Evolutionary conservation across 2,329 filamentous ascomycete genomes (phyloP).

Genomic region (Aureobasidium musti): DNA sequence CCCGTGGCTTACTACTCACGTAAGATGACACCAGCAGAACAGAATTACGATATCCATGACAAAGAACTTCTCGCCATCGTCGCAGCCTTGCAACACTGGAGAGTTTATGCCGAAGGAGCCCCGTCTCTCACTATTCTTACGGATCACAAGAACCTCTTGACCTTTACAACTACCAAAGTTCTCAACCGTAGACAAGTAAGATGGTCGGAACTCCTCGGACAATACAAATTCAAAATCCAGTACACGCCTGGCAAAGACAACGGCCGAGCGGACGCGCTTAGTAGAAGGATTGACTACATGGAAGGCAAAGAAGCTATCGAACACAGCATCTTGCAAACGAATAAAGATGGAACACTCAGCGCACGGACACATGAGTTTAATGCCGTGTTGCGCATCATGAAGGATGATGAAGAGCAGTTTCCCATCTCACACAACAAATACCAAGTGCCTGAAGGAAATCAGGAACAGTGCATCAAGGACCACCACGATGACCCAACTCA

Average conservation of each 20-base stretch:
- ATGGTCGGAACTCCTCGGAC: conserved; percentile 29
- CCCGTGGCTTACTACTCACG: conserved; percentile 32
- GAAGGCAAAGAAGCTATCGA: conserved; percentile 18
- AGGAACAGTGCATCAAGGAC: conserved; percentile 16
- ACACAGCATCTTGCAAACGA: neutral
- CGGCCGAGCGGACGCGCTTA: too few species aligned
- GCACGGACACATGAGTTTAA: conserved; percentile 24
- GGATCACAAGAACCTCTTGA: conserved; percentile 32
- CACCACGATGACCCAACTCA: conserved; percentile 10
- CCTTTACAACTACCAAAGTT: conserved; percentile 32
- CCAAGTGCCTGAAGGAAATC: conserved; percentile 12
- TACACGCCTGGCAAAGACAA: neutral
- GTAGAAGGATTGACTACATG: conserved; percentile 12
- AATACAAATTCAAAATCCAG: conserved; percentile 31
- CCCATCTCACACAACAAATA: conserved; percentile 12
- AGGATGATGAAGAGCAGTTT: conserved; percentile 23
- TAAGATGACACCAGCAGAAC: conserved; percentile 31
- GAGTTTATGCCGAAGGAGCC: conserved; percentile 7
- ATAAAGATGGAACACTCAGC: conserved; percentile 30
- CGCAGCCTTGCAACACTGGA: conserved; percentile 29
- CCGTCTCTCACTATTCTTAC: neutral
- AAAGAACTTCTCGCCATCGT: conserved; percentile 22
- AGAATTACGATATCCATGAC: conserved; percentile 31
- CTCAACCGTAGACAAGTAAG: conserved; percentile 25
- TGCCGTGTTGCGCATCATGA: conserved; percentile 16